Evolutionary conservation across 228 moss, liverwort and hornwort species (phyloP).

Genomic region (Sphagnum fallax): DNA sequence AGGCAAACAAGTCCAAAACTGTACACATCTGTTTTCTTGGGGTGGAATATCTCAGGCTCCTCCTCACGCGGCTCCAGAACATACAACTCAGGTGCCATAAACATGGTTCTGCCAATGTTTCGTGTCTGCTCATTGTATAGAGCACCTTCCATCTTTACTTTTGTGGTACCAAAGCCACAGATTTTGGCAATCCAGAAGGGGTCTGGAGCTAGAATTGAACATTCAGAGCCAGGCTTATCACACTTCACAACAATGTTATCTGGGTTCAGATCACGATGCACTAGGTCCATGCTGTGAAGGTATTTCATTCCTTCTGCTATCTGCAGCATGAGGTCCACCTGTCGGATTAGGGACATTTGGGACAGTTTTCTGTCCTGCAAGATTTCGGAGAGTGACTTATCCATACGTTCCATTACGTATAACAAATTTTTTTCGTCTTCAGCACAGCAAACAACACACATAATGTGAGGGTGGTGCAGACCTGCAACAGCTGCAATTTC

Average conservation of each 20-base stretch:
- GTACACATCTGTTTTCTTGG: too few relatives aligned
- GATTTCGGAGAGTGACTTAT: not conserved
- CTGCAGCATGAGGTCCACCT: constrained; percentile 7
- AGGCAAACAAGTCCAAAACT: constrained; percentile 3
- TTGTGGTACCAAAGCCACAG: too few relatives aligned
- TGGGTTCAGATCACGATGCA: constrained; percentile 21
- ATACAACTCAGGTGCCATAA: too few relatives aligned
- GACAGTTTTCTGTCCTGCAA: not conserved
- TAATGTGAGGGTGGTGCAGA: constrained; percentile 15
- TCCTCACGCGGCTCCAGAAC: too few relatives aligned
- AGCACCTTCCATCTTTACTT: too few relatives aligned
- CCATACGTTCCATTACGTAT: constrained; percentile 18
- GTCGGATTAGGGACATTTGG: not conserved
- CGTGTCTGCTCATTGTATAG: too few relatives aligned
- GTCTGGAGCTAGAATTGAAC: not conserved
- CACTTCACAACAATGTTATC: constrained; percentile 18
- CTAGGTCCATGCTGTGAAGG: constrained; percentile 15
- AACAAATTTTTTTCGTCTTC: not conserved
- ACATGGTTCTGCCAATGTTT: too few relatives aligned
- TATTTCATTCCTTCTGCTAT: constrained; percentile 19
- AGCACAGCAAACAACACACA: constrained; percentile 7
- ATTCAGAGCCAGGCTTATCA: not conserved
- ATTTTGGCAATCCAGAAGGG: not conserved
- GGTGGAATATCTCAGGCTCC: too few relatives aligned
- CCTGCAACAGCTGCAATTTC: constrained; percentile 6